Evolutionary conservation across 2,329 filamentous ascomycete genomes (phyloP).

Genomic region (Polytolypa hystricis): DNA sequence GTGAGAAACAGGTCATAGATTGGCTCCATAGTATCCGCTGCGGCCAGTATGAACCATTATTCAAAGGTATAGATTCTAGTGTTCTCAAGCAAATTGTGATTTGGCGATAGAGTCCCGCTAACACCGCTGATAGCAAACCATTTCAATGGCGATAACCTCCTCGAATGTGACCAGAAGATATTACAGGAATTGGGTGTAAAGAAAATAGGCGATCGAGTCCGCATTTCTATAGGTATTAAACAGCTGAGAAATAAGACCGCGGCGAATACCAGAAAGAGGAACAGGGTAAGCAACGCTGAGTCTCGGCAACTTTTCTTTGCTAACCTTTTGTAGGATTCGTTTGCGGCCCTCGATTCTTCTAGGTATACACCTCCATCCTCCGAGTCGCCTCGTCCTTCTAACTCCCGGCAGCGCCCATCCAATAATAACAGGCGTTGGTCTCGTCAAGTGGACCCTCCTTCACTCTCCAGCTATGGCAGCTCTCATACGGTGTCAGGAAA

Average conservation of each 20-base stretch:
- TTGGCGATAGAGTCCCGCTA: too few species aligned
- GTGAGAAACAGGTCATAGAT: constrained; percentile 81
- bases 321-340: constrained; percentile 72
- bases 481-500: constrained; percentile 35
- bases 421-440: constrained; percentile 55
- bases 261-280: constrained; percentile 68
- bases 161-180: constrained; percentile 94
- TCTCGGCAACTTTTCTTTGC: too few species aligned
- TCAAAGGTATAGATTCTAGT: constrained; percentile 45
- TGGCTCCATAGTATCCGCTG: constrained; percentile 89
- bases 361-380: constrained; percentile 51
- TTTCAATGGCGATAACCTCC: constrained; percentile 91
- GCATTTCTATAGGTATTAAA: constrained; percentile 77
- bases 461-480: constrained; percentile 30
- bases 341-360: constrained; percentile 64
- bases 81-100: background rate
- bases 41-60: constrained; percentile 82
- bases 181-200: constrained; percentile 97
- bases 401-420: constrained; percentile 41
- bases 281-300: constrained; percentile 69
- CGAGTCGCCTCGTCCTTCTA: constrained; percentile 52
- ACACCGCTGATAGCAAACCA: constrained; percentile 54
- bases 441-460: constrained; percentile 28
- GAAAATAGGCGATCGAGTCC: constrained; percentile 91
- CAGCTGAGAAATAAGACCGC: constrained; percentile 67